Evolutionary conservation across 129 eudicot genomes (phyloP).

Genomic region (Scalesia atractyloides): DNA sequence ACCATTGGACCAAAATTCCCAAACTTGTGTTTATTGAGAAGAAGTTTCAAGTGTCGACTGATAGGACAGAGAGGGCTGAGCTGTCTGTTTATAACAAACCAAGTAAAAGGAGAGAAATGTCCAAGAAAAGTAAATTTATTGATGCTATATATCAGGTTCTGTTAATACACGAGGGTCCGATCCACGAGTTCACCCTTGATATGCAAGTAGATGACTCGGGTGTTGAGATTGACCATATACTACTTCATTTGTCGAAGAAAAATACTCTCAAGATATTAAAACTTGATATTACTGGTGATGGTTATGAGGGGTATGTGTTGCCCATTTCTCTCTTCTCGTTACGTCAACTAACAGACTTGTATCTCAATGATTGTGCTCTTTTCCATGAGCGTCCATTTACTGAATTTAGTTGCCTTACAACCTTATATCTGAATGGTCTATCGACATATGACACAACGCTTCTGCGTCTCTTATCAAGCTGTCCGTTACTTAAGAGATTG

Average conservation of each 20-base stretch:
- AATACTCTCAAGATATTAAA: constrained; percentile 17
- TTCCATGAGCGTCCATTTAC: neutral
- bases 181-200: constrained; percentile 13
- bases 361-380: neutral
- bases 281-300: neutral
- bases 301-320: neutral
- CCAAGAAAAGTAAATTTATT: constrained; percentile 12
- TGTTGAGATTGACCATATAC: constrained; percentile 28
- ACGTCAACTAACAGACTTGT: neutral
- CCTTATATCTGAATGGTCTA: neutral
- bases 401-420: constrained; percentile 24
- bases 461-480: constrained; percentile 2
- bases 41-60: too few relatives aligned
- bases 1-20: neutral
- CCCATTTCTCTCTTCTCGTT: constrained; percentile 7
- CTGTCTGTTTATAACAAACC: neutral
- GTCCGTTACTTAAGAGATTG: constrained; percentile 23
- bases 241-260: constrained; percentile 21
- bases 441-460: neutral
- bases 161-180: constrained; percentile 16
- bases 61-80: neutral
- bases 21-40: too few relatives aligned
- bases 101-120: neutral
- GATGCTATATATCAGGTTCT: constrained; percentile 24
- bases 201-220: neutral